Evolutionary conservation across 2,329 filamentous ascomycete genomes (phyloP).

Genomic region (Capronia americana): DNA sequence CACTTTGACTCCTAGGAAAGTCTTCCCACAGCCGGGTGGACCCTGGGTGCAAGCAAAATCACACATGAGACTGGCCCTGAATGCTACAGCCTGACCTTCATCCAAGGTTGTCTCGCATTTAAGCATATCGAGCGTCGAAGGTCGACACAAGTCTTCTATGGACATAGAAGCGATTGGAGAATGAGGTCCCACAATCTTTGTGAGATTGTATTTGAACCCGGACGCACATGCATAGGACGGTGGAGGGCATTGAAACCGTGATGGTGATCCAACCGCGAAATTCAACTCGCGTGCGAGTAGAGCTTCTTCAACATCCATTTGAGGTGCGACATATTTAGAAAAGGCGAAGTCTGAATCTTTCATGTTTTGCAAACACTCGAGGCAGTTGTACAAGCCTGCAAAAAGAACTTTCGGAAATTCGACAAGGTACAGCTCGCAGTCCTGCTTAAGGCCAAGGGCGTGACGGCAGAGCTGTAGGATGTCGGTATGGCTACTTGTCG

Average conservation of each 20-base stretch:
- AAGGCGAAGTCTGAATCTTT: slow-evolving; percentile 44
- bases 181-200: slow-evolving; percentile 26
- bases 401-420: slow-evolving; percentile 69
- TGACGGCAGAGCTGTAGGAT: slow-evolving; percentile 34
- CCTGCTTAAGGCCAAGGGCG: slow-evolving; percentile 35
- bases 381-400: slow-evolving; percentile 63
- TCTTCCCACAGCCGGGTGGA: slow-evolving; percentile 74
- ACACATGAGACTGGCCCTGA: slow-evolving; percentile 60
- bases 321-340: slow-evolving; percentile 36
- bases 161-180: slow-evolving; percentile 18
- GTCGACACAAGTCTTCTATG: slow-evolving; percentile 21
- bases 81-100: slow-evolving; percentile 54
- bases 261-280: not conserved
- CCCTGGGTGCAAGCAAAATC: slow-evolving; percentile 70
- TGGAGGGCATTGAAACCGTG: slow-evolving; percentile 25
- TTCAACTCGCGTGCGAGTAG: slow-evolving; percentile 13
- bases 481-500: slow-evolving; percentile 34
- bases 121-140: slow-evolving; percentile 26
- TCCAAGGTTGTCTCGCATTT: slow-evolving; percentile 34
- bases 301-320: slow-evolving; percentile 2
- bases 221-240: slow-evolving; percentile 37
- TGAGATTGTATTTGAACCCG: slow-evolving; percentile 39
- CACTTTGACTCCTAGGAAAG: slow-evolving; percentile 64
- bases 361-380: slow-evolving; percentile 64
- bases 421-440: slow-evolving; percentile 51